A percentile compares a stretch with the other conserved stretches of the same genome.
Conservation (phyloP, 148 eudicot genomes). For the Spergularia bocconei region DNA sequence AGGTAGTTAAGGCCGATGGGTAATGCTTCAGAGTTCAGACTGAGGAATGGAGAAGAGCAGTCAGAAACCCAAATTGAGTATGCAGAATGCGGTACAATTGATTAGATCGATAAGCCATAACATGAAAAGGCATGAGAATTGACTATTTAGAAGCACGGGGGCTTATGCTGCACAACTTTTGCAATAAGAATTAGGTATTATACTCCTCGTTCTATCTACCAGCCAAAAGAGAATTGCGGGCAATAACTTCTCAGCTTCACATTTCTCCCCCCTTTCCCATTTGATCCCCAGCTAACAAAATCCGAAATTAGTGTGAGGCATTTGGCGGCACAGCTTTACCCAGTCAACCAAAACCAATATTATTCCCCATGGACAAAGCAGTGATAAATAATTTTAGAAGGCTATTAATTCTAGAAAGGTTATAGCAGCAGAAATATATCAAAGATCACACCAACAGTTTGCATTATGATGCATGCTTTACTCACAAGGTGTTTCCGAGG, state of each 20-base stretch:
- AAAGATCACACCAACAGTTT: not conserved
- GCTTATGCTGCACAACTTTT: not conserved
- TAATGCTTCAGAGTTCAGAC: too few relatives aligned
- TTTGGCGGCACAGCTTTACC: not conserved
- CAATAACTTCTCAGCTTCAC: not conserved
- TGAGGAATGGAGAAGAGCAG: not conserved
- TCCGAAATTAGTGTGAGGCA: not conserved
- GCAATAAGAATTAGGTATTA: not conserved
- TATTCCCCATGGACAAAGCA: not conserved
- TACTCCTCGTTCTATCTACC: not conserved
- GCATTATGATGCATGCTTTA: slow-evolving; percentile 34
- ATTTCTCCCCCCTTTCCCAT: not conserved
- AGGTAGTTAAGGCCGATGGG: not conserved
- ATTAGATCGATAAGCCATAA: not conserved
- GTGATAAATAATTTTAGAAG: not conserved
- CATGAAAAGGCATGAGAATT: not conserved
- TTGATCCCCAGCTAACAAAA: not conserved
- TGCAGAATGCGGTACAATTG: not conserved
- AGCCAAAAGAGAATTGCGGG: not conserved
- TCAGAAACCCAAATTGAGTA: not conserved
- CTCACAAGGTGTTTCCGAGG: slow-evolving; percentile 84
- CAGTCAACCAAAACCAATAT: too few relatives aligned
- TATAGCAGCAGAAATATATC: not conserved
- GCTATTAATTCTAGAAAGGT: not conserved
- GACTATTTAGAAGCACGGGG: not conserved